Base-by-base conservation (phyloP, 768 basidiomycete genomes). In the Omphalotus guepiniiformis region DNA sequence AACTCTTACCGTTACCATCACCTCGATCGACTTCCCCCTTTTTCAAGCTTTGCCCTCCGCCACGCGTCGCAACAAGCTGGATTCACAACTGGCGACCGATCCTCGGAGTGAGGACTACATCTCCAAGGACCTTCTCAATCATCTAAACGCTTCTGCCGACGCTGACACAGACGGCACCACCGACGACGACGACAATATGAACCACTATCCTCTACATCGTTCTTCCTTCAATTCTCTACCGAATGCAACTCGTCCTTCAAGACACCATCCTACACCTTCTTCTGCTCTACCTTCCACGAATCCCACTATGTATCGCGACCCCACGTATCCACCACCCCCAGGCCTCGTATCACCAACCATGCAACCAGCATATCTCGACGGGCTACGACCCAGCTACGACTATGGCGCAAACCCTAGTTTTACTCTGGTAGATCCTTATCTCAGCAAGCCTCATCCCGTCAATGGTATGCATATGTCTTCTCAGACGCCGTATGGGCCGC, bases 401-500 rank as follows among this genome's bases (percentile, higher is more conserved):
- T 32, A 44, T n/a, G 30, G 22, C 1, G 5, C 30, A 21, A 18
- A 28, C 18, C 5, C 30, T 4, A 32, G 30, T 4, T 34, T 32
- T 32, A 3, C 30, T 18, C 42, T 21, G 32, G 29, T 21, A 8
- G 16, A 30, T 18, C 27, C 42, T n/a, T 21, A 29, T 43, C 15
- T 23, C 12, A 23, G 32, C 13, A 44, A 44, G n/a, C 7, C 44
- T 3, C 44, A 37, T 37, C n/a, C 44, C 38, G 22, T 25, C 23
- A 21, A 32, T 6, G n/a, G n/a, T n/a, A n/a, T n/a, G n/a, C n/a
- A n/a, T n/a, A 68, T 85, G 53, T 80, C 83, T 44, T 83, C 83
- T 3, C 87, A 89, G 64, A 84, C 85, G 2, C 84, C 85, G 1
- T 90, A 83, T 49, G 84, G 86, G 3, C 80, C 85, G 23, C 84